Evolutionary conservation across 352 stramenopile genomes (phyloP).

Genomic region (Plasmopara viticola): DNA sequence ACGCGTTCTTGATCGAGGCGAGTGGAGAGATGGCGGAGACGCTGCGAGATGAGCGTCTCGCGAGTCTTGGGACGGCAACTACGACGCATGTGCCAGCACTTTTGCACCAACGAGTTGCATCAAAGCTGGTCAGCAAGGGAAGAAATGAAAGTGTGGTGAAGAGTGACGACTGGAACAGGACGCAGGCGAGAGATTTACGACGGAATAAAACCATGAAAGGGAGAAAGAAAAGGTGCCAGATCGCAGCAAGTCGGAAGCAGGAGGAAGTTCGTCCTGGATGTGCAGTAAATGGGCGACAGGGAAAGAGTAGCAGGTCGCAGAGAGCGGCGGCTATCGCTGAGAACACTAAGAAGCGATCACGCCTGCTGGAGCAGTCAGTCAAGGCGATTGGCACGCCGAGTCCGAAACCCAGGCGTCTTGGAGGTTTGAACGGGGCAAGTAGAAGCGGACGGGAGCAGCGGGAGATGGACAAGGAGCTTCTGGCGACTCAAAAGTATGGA

Average conservation of each 20-base stretch:
- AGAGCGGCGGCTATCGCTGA: conserved; percentile 17
- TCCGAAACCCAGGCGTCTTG: background rate
- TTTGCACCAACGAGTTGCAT: conserved; percentile 6
- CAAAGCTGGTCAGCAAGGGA: conserved; percentile 21
- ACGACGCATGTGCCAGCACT: background rate
- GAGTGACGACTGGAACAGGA: conserved; percentile 7
- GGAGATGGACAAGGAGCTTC: conserved; percentile 17
- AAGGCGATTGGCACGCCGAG: conserved; percentile 10
- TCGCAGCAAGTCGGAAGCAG: conserved; percentile 11
- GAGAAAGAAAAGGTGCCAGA: background rate
- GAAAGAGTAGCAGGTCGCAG: background rate
- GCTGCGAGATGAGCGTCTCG: conserved; percentile 18
- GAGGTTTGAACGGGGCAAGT: background rate
- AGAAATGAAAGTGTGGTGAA: conserved; percentile 10
- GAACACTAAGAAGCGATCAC: conserved; percentile 32
- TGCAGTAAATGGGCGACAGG: conserved; percentile 1
- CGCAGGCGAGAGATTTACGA: conserved; percentile 6
- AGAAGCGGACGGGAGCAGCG: conserved; percentile 3
- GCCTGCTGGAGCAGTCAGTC: conserved; percentile 16
- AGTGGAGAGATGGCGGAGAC: conserved; percentile 19
- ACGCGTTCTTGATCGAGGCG: conserved; percentile 46
- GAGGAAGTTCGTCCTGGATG: conserved; percentile 21
- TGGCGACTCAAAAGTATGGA: conserved; percentile 36
- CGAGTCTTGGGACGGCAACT: conserved; percentile 12
- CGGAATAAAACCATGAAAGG: background rate